These are phyloP conservation scores for Fusarium oxysporum DNA, from an alignment of 2,329 filamentous ascomycete genomes.

Conservation along the genomic window DNA sequence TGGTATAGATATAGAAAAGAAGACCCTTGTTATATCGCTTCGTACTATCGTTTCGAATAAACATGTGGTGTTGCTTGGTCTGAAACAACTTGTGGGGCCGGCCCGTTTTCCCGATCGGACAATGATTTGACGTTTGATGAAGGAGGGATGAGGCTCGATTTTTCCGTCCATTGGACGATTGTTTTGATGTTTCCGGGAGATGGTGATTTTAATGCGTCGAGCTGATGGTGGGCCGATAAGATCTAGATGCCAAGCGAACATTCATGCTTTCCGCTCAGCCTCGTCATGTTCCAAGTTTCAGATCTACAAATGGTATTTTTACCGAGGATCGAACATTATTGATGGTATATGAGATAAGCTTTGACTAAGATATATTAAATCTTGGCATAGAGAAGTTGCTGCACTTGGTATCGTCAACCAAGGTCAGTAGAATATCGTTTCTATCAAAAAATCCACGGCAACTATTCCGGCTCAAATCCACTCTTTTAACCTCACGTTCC, in stretches of 20 bases:
- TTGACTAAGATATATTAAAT: background rate
- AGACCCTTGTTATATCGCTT: conserved; percentile 14
- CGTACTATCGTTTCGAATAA: conserved; percentile 6
- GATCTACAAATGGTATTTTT: background rate
- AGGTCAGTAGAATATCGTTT: background rate
- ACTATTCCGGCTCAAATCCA: background rate
- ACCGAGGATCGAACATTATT: background rate
- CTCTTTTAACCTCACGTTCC: background rate
- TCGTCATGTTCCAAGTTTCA: background rate
- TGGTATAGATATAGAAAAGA: conserved; percentile 1
- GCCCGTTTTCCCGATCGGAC: conserved; percentile 17
- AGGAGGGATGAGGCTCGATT: conserved; percentile 27
- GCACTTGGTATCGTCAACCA: too few species aligned
- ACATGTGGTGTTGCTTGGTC: conserved; percentile 24
- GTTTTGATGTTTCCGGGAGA: conserved; percentile 27
- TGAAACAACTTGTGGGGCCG: conserved; percentile 38
- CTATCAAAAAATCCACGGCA: background rate
- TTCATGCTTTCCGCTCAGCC: conserved; percentile 2
- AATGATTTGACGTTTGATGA: conserved; percentile 35
- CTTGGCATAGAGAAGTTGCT: background rate
- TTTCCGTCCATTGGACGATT: conserved; percentile 38
- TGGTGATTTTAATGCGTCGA: conserved; percentile 4
- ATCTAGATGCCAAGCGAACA: conserved; percentile 1
- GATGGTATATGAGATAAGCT: background rate
- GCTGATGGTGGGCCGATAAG: conserved; percentile 6